Evolutionary conservation across 2,329 filamentous ascomycete genomes (phyloP), one percentile per base, ranked within the genome.

Genomic region (Sarocladiaceae sp.): DNA sequence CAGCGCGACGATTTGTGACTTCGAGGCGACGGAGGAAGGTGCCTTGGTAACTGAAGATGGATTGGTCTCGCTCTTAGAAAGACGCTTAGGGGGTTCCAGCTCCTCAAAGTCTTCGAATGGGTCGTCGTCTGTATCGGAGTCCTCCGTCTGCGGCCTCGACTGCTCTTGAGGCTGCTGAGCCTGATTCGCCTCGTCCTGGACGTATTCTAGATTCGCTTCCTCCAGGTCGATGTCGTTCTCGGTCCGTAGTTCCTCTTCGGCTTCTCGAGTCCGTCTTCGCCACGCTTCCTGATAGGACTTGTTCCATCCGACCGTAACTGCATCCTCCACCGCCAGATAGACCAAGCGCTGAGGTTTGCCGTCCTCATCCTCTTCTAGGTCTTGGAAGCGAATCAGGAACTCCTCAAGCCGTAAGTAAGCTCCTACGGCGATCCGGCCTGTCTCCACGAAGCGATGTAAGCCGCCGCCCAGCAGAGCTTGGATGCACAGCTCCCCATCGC

Each of bases 401-500:
- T 55, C 51, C 21, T 70, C 64, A n/a, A 74, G 52, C 29, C 63
- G 64, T 18, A 78, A 64, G 51, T 75, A 76, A 33, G 66, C 67
- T 1, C 75, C 75, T 10, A 70, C 59, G 3, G 58, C 59, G 27
- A 78, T 51, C n/a, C 68, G 63, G 2, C 65, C 67, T 1, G 54
- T 55, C 32, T 74, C 65, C 7, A 76, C 61, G n/a, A 73, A 65
- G 3, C 65, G 62, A 42, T 78, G 73, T 58, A 73, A 63, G 37
- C 65, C 64, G 1, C 64, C 58, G 6, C 58, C 56, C 33, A 78
- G 55, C 6, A 79, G 55, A 0, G 72, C 73, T 54, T 79, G 74
- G n/a, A 79, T 64, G 50, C 71, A 77, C 3, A 76, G 55, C 51
- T 70, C 63, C 1, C 74, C 73, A 49, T 79, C 75, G 29, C 74